phyloP scores from a whole-genome alignment of 768 basidiomycete genomes.

The Leccinum boreale region DNA sequence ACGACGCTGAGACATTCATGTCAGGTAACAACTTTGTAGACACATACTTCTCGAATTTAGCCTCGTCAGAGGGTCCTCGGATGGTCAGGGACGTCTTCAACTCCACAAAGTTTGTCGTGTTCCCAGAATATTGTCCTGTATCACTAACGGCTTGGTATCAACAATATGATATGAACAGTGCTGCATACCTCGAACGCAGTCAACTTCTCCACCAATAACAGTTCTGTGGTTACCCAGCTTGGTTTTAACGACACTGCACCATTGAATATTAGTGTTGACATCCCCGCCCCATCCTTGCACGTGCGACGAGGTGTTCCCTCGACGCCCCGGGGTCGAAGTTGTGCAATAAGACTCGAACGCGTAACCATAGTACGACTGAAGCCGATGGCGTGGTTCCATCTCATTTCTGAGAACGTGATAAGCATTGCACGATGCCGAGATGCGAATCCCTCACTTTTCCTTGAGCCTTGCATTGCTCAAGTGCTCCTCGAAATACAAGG shows the following conservation, averaged over 20 bases:
- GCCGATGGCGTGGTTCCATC: conserved; percentile 58
- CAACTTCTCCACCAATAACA: conserved; percentile 87
- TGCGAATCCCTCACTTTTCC: conserved; percentile 53
- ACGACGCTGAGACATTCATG: conserved; percentile 2
- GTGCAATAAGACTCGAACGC: conserved; percentile 91
- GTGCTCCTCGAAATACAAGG: conserved; percentile 75
- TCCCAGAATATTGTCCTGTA: conserved; percentile 59
- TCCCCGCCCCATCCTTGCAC: conserved; percentile 68
- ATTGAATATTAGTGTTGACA: conserved; percentile 85
- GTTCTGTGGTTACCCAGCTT: conserved; percentile 70
- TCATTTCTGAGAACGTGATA: conserved; percentile 47
- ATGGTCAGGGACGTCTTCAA: conserved; percentile 83
- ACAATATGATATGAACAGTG: not conserved
- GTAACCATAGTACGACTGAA: conserved; percentile 80
- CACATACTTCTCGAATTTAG: conserved; percentile 74
- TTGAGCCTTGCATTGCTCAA: conserved; percentile 51
- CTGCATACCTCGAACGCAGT: conserved; percentile 73
- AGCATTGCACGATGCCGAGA: not conserved
- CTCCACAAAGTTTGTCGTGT: conserved; percentile 73
- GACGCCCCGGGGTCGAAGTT: conserved; percentile 27
- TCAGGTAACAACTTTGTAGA: not conserved
- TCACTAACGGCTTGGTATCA: not conserved
- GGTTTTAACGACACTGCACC: conserved; percentile 88
- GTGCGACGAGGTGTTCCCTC: conserved; percentile 22
- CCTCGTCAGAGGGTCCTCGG: conserved; percentile 58